Percentiles rank a stretch among this genome's conserved stretches.
Evolutionary conservation across 768 basidiomycete genomes (phyloP).

Genomic region (Goffeauzyma gilvescens): DNA sequence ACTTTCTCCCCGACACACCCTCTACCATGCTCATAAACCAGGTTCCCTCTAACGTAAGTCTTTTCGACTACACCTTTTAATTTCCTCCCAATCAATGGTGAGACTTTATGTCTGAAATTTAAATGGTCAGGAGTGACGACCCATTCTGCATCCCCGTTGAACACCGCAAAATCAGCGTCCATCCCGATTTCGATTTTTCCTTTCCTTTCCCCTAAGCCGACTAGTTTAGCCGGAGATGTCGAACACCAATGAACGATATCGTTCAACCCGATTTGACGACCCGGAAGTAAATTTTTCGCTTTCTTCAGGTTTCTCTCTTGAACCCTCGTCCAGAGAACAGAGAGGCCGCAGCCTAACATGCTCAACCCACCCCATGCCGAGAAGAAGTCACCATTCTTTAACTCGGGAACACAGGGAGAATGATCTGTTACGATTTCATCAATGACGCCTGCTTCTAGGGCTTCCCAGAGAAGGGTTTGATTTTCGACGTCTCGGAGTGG

Average conservation of each 20-base stretch:
- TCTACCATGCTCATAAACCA: slow-evolving; percentile 43
- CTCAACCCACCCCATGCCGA: slow-evolving; percentile 87
- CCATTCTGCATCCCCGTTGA: slow-evolving; percentile 42
- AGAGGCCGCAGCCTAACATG: slow-evolving; percentile 71
- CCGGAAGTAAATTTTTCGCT: slow-evolving; percentile 6
- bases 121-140: slow-evolving; percentile 31
- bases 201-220: slow-evolving; percentile 50
- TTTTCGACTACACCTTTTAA: slow-evolving; percentile 54
- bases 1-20: no score
- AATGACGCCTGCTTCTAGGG: slow-evolving; percentile 60
- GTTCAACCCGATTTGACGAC: slow-evolving; percentile 36
- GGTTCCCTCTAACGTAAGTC: slow-evolving; percentile 58
- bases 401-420: slow-evolving; percentile 63
- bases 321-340: slow-evolving; percentile 74
- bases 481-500: slow-evolving; percentile 64
- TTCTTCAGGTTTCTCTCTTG: slow-evolving; percentile 36
- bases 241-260: slow-evolving; percentile 60
- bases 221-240: slow-evolving; percentile 55
- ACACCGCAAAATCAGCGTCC: slow-evolving; percentile 74
- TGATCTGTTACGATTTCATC: slow-evolving; percentile 93
- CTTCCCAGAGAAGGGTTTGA: slow-evolving; percentile 59
- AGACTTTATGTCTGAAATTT: slow-evolving; percentile 83
- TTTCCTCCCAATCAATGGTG: slow-evolving; percentile 62
- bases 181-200: slow-evolving; percentile 53
- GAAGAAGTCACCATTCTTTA: slow-evolving; percentile 69